A percentile compares a stretch with the other conserved stretches of the same genome.
These are phyloP conservation scores for Leonotis leonurus DNA, from an alignment of 257 asterid genomes.

Conservation along the genomic window DNA sequence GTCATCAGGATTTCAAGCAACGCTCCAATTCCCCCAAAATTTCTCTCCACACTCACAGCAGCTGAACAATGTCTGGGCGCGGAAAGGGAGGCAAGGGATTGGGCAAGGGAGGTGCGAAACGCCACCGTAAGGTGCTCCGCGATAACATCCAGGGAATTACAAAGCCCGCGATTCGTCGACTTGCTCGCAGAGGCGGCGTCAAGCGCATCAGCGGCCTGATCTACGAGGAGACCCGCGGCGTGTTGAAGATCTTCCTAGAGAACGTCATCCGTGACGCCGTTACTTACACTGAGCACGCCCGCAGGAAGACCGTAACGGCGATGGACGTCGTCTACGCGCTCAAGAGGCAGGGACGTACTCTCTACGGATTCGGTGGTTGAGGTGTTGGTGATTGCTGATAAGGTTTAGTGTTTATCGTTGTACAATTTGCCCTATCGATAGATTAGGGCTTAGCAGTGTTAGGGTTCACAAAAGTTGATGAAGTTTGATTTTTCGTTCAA, in stretches of 20 bases:
- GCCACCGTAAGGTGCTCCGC: slow-evolving; percentile 43
- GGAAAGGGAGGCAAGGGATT: slow-evolving; percentile 30
- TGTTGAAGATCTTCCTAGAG: slow-evolving; percentile 29
- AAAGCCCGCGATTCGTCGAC: slow-evolving; percentile 48
- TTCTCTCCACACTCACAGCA: not conserved
- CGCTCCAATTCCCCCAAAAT: not conserved
- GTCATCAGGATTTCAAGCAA: not conserved
- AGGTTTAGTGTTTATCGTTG: not conserved
- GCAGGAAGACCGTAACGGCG: slow-evolving; percentile 40
- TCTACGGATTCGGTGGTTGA: slow-evolving; percentile 49
- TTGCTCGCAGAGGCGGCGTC: slow-evolving; percentile 53
- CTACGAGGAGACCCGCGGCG: slow-evolving; percentile 34
- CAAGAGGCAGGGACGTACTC: slow-evolving; percentile 54
- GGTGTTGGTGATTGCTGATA: not conserved
- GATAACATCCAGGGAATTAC: slow-evolving; percentile 35
- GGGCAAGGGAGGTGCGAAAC: slow-evolving; percentile 48
- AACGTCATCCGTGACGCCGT: slow-evolving; percentile 36
- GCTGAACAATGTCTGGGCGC: slow-evolving; percentile 36
- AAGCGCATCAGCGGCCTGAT: slow-evolving; percentile 57
- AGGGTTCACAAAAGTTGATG: not conserved
- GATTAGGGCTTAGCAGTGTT: not conserved
- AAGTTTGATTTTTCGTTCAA: not conserved
- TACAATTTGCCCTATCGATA: not conserved
- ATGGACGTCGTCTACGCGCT: slow-evolving; percentile 52
- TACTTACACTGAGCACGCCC: slow-evolving; percentile 33